Conservation (phyloP, 2,329 filamentous ascomycete genomes). For the Allantophomopsis lycopodina region DNA sequence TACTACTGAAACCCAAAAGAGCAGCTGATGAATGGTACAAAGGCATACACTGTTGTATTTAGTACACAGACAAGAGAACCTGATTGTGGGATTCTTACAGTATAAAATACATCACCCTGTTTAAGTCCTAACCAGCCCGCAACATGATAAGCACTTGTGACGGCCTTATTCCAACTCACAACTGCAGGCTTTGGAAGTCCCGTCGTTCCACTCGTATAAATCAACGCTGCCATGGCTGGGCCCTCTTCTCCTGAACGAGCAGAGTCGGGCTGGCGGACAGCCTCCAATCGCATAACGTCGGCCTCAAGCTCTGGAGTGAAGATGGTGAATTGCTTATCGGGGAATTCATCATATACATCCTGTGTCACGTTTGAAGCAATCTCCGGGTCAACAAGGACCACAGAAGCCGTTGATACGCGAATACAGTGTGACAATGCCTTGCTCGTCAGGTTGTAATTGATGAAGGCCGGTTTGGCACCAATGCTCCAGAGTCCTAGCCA, state of each 20-base stretch:
- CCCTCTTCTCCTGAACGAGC: constrained; percentile 33
- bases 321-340: constrained; percentile 41
- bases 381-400: constrained; percentile 56
- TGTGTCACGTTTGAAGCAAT: constrained; percentile 42
- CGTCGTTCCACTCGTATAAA: constrained; percentile 79
- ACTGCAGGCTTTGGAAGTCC: constrained; percentile 72
- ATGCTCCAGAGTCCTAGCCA: constrained; percentile 71
- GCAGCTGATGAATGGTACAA: constrained; percentile 75
- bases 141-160: constrained; percentile 36
- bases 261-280: constrained; percentile 43
- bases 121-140: constrained; percentile 41
- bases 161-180: constrained; percentile 57
- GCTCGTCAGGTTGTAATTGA: constrained; percentile 74
- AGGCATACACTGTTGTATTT: constrained; percentile 55
- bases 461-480: constrained; percentile 70
- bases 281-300: constrained; percentile 34
- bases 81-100: constrained; percentile 30
- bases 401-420: constrained; percentile 46
- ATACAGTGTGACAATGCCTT: constrained; percentile 64
- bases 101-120: constrained; percentile 58
- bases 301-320: constrained; percentile 44
- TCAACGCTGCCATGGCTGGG: constrained; percentile 54
- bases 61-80: constrained; percentile 3
- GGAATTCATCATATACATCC: constrained; percentile 36
- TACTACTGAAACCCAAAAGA: constrained; percentile 52